Evolutionary conservation across 1,284 basidiomycete species (phyloP), one percentile per base, ranked within the genome.

Genomic region (Cryptococcus sp.): DNA sequence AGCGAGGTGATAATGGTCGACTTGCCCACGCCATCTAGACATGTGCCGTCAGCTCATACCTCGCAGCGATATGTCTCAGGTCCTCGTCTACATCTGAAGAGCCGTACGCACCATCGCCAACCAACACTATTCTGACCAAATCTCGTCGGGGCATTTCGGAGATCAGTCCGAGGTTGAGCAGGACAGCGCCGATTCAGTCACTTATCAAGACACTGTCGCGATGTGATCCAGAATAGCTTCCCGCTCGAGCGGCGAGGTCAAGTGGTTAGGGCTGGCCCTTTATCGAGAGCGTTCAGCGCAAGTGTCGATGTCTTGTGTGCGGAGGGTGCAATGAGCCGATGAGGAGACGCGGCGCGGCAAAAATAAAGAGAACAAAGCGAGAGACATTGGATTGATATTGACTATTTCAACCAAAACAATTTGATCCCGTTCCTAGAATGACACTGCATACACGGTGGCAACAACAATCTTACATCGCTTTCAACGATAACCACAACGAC

Each of bases 1-100:
- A 97, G 84, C 38, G 91, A 92, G 16, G 91, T 95, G 75, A 97
- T 88, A 75, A 97, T 92, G 45, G 91, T 92, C 77, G 90, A 93
- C 83, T 95, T 95, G 66, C 92, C 92, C 68, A 94, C 92, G 66
- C 89, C 90, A 82, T 93, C 92, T 93, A 73, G n/a, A 7, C 3
- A 16, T 25, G n/a, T 46, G 42, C 17, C 40, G 47, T 47, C 35
- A 42, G 45, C 22, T 22, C 13, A 13, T 35, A 35, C 31, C 31
- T 35, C 31, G 13, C 31, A 35, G 31, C 42, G n/a, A n/a, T n/a
- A 17, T 50, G 3, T 31, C 35, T 23, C 23, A n/a, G 38, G 11
- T 15, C 6, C 45, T 23, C 45, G 23, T 6, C 19, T 19, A 4
- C 17, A 50, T 56, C 5, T 45, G 40, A 44, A 16, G 13, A 11